These are phyloP conservation scores for Zostera marina DNA, from an alignment of 116 monocot genomes.

Conservation along the genomic window DNA sequence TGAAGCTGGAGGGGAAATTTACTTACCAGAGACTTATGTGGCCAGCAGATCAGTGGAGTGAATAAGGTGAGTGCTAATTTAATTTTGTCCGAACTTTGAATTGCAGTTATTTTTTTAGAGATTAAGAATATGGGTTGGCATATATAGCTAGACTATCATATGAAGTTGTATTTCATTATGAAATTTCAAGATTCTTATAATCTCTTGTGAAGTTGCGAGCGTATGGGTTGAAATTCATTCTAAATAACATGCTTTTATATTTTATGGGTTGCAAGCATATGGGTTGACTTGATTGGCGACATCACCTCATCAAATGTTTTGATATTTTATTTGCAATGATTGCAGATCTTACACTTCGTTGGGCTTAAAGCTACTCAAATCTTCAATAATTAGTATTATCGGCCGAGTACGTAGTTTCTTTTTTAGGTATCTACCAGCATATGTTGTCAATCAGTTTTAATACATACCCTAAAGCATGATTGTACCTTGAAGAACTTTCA, in stretches of 20 bases:
- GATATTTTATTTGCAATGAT: not conserved
- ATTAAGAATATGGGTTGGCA: too few species aligned
- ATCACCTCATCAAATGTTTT: not conserved
- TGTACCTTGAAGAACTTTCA: conserved; percentile 10
- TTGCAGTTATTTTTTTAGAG: not conserved
- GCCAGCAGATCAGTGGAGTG: conserved; percentile 6
- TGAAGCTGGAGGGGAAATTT: conserved; percentile 94
- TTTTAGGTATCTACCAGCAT: conserved; percentile 2
- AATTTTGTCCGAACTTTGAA: not conserved
- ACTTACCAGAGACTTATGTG: conserved; percentile 58
- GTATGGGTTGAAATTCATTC: too few species aligned
- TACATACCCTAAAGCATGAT: conserved; percentile 1
- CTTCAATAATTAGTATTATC: not conserved
- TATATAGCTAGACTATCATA: too few species aligned
- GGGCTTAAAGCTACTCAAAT: conserved; percentile 1
- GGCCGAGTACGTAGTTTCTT: not conserved
- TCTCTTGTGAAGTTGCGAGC: too few species aligned
- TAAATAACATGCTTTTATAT: too few species aligned
- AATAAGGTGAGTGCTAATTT: conserved; percentile 3
- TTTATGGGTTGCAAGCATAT: too few species aligned
- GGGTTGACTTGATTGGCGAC: not conserved
- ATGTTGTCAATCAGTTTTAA: conserved; percentile 5
- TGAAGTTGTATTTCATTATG: too few species aligned
- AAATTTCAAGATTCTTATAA: too few species aligned
- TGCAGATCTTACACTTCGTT: not conserved